These are phyloP conservation scores for Pisolithus microcarpus DNA, from an alignment of 768 basidiomycete genomes.

Conservation along the genomic window DNA sequence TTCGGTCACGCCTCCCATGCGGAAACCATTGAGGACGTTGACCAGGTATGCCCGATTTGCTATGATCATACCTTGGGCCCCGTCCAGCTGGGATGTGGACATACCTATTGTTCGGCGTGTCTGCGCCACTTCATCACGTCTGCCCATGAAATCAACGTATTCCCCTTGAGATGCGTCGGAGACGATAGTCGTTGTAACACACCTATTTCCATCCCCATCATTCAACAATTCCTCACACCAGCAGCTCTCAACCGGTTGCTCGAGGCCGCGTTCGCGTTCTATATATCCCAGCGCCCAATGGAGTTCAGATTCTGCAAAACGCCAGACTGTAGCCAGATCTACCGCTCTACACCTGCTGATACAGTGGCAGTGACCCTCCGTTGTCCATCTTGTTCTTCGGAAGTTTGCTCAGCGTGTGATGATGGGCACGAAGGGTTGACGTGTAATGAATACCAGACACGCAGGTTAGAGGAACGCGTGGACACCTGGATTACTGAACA, in stretches of 20 bases:
- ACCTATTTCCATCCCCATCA: constrained; percentile 45
- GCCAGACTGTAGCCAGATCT: constrained; percentile 70
- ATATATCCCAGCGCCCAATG: constrained; percentile 50
- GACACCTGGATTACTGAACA: constrained; percentile 52
- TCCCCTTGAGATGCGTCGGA: constrained; percentile 67
- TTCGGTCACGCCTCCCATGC: not conserved
- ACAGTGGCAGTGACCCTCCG: constrained; percentile 35
- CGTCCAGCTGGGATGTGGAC: constrained; percentile 52
- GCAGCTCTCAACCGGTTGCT: constrained; percentile 49
- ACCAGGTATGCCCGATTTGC: constrained; percentile 46
- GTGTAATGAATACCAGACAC: constrained; percentile 40
- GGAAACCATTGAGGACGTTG: not conserved
- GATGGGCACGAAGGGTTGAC: constrained; percentile 51
- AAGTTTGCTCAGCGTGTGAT: constrained; percentile 60
- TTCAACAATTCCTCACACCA: constrained; percentile 43
- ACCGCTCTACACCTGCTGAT: constrained; percentile 43
- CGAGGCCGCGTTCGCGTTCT: constrained; percentile 47
- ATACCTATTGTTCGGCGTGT: constrained; percentile 60
- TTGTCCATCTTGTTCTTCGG: constrained; percentile 61
- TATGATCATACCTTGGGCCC: constrained; percentile 36
- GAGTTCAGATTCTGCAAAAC: constrained; percentile 73
- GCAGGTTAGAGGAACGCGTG: constrained; percentile 19
- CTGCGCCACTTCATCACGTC: constrained; percentile 50
- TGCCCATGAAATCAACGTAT: constrained; percentile 45
- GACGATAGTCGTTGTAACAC: constrained; percentile 51